phyloP scores from a whole-genome alignment of 2,329 filamentous ascomycete genomes.

The Xylaria sp. region DNA sequence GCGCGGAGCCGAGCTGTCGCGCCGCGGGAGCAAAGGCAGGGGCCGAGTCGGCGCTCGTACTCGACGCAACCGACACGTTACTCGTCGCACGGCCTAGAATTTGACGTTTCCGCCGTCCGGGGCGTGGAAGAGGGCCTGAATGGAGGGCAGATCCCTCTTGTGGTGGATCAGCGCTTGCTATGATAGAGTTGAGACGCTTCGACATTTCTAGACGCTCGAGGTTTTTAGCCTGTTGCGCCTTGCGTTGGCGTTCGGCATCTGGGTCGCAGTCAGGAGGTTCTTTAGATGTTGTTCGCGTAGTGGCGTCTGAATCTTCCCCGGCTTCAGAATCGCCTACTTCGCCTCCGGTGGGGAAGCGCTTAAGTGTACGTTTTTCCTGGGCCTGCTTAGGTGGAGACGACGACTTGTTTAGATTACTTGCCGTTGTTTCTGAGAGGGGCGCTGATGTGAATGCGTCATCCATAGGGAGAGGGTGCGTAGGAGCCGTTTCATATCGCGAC shows the following conservation, averaged over 20 bases:
- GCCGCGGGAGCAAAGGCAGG: conserved; percentile 33
- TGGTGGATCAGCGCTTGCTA: conserved; percentile 28
- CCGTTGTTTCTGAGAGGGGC: conserved; percentile 56
- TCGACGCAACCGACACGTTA: conserved; percentile 66
- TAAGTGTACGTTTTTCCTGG: conserved; percentile 43
- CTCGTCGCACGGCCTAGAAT: conserved; percentile 69
- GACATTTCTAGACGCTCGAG: conserved; percentile 45
- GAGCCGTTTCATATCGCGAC: conserved; percentile 55
- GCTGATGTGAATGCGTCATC: conserved; percentile 45
- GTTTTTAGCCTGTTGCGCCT: conserved; percentile 36
- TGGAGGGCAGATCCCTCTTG: conserved; percentile 37
- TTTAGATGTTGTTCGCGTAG: conserved; percentile 17
- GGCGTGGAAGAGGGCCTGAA: conserved; percentile 34
- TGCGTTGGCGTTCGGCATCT: conserved; percentile 39
- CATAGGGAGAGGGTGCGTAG: conserved; percentile 52
- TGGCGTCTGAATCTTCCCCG: conserved; percentile 46
- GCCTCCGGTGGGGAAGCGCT: conserved; percentile 51
- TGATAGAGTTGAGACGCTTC: conserved; percentile 45
- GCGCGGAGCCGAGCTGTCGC: conserved; percentile 34
- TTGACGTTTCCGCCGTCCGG: conserved; percentile 55
- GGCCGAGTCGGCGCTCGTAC: conserved; percentile 57
- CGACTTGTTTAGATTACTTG: conserved; percentile 56
- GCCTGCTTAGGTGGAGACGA: conserved; percentile 48
- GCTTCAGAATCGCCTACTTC: conserved; percentile 59
- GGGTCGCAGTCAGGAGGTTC: conserved; percentile 22